Evolutionary conservation across 179 eudicot genomes (phyloP).

Genomic region (Sideroxylon spinosum): DNA sequence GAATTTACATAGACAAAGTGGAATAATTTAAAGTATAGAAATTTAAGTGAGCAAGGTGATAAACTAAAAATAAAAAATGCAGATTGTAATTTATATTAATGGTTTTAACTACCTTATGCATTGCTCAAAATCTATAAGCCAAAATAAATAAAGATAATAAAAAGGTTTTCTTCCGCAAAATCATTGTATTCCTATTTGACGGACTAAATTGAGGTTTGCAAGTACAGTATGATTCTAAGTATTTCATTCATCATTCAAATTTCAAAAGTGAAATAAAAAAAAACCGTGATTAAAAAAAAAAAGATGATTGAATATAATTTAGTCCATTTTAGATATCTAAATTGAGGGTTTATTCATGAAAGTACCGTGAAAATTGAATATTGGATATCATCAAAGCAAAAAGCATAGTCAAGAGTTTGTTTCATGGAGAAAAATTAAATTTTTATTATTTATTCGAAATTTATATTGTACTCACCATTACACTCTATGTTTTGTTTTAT

Average conservation of each 20-base stretch:
- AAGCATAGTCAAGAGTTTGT: not conserved
- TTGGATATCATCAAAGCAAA: not conserved
- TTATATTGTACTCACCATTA: constrained; percentile 25
- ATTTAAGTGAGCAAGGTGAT: too few species aligned
- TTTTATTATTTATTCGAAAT: not conserved
- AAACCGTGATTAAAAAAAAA: not conserved
- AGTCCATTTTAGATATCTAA: not conserved
- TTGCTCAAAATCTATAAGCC: not conserved
- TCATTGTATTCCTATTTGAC: too few species aligned
- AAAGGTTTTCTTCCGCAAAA: too few species aligned
- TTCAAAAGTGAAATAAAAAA: not conserved
- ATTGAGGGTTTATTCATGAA: not conserved
- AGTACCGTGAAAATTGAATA: too few species aligned
- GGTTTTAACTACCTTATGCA: not conserved
- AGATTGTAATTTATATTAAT: too few species aligned
- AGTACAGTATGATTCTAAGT: not conserved
- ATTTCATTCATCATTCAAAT: not conserved
- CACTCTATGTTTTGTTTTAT: constrained; percentile 31
- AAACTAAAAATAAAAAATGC: too few species aligned
- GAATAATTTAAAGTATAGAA: too few species aligned
- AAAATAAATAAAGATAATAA: not conserved
- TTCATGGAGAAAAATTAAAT: too few species aligned
- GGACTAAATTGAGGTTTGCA: too few species aligned
- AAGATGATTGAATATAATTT: not conserved
- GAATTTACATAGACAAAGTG: too few species aligned